These are phyloP conservation scores for Wallacemonas sp. DNA, from an alignment of 208 protist genomes.

Conservation along the genomic window DNA sequence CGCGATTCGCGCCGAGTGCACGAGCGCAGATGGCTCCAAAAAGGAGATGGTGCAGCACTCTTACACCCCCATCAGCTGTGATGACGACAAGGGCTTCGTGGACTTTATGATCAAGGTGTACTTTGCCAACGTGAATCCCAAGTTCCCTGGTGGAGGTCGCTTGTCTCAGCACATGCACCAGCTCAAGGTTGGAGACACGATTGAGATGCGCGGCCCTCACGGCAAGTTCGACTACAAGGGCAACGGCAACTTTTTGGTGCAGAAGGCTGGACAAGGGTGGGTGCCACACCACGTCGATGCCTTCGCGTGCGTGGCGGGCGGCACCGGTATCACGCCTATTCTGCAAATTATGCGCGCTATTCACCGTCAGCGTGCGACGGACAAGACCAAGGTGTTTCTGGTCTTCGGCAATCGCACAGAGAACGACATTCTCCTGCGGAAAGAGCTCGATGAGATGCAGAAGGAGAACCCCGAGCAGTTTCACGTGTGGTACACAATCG, in stretches of 20 bases:
- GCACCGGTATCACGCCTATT: constrained; percentile 93
- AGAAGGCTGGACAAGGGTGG: constrained; percentile 28
- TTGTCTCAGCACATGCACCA: constrained; percentile 88
- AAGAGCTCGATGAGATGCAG: constrained; percentile 76
- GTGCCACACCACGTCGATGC: constrained; percentile 38
- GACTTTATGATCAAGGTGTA: constrained; percentile 95
- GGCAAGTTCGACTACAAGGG: constrained; percentile 91
- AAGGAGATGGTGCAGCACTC: constrained; percentile 71
- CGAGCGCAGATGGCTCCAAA: constrained; percentile 24
- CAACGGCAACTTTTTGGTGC: constrained; percentile 28
- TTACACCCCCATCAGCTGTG: constrained; percentile 91
- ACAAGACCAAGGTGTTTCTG: constrained; percentile 83
- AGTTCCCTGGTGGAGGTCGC: constrained; percentile 87
- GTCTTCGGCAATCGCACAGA: constrained; percentile 90
- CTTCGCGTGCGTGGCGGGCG: constrained; percentile 74
- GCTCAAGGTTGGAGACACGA: constrained; percentile 74
- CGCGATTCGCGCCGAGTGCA: constrained; percentile 46
- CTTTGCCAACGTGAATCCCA: constrained; percentile 72
- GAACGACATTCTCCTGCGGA: constrained; percentile 90
- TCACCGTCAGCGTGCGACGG: constrained; percentile 48
- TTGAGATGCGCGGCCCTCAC: constrained; percentile 88
- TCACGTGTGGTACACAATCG: constrained; percentile 85
- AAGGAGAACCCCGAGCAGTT: constrained; percentile 42
- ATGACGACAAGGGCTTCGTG: constrained; percentile 90
- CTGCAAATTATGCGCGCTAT: constrained; percentile 91